A percentile compares a stretch with the other conserved stretches of the same genome.
Evolutionary conservation across 2,329 filamentous ascomycete species (phyloP).

Genomic region (Colletotrichum sublineola): DNA sequence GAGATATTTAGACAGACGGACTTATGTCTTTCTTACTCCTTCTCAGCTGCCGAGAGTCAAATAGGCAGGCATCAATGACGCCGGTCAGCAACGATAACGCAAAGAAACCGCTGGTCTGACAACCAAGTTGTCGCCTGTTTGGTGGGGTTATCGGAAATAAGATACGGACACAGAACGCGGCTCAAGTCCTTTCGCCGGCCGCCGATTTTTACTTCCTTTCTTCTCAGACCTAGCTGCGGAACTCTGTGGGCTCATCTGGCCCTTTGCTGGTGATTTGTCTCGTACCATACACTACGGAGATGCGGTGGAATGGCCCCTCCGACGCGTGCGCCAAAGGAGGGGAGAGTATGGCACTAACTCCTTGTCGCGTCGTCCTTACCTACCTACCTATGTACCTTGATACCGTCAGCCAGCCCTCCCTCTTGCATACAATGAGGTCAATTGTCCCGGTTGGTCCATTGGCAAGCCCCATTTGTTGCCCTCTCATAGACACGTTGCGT

Average conservation of each 20-base stretch:
- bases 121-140: background rate
- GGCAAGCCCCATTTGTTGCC: background rate
- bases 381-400: too few species aligned
- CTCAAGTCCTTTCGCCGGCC: background rate
- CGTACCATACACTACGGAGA: background rate
- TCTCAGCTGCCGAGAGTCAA: background rate
- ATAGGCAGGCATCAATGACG: background rate
- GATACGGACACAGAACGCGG: background rate
- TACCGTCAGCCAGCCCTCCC: background rate
- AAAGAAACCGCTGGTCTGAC: too few species aligned
- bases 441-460: background rate
- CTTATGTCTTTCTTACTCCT: background rate
- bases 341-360: background rate
- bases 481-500: too few species aligned
- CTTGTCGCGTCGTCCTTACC: background rate
- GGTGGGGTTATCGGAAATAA: conserved; percentile 26
- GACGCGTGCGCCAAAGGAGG: background rate
- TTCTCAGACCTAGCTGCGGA: background rate
- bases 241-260: too few species aligned
- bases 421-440: background rate
- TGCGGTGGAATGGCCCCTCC: conserved; percentile 15
- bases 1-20: conserved; percentile 16
- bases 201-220: background rate
- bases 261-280: too few species aligned
- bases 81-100: too few species aligned